Base-by-base conservation (phyloP, 2,329 filamentous ascomycete genomes). In the Beauveria brongniartii region DNA sequence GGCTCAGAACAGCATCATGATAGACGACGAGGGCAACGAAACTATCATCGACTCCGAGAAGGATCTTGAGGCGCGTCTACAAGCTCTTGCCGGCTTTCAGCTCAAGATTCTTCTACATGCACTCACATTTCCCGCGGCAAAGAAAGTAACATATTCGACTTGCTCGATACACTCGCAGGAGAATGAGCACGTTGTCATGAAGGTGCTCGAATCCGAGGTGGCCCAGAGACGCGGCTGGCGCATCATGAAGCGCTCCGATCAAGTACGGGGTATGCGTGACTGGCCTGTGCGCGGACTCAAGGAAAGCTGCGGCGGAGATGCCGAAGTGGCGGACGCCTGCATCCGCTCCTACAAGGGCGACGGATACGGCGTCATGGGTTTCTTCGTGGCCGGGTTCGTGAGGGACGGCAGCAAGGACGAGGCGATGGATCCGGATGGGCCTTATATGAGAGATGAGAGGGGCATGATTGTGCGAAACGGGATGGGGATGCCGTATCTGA, bases 321-420 rank as follows among this genome's bases (percentile, higher is more conserved):
- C 78, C 46, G 73, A 78, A 3, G 71, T 90, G 1, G 83, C 86
- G 6, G 87, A 93, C 28, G 89, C 82, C 3, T 96, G 92, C 69
- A 88, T 97, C 61, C 80, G 93, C 62, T 90, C 91, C 37, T 87
- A 89, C 72, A 90, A 92, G 67, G 89, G 85, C 28, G 91, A 93
- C 66, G 87, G 86, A 10, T 84, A 89, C 64, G 91, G 92, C 0
- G 90, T 92, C 1, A 96, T 97, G 83, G 93, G 94, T 0, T 97
- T 99, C 74, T 99, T 99, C 68, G 90, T 97, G 22, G 91, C 86
- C n/a, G 91, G 82, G 0, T 96, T 99, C 73, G 82, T 91, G 3
- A 70, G 72, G 46, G 61, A 63, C n/a, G 65, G 48, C 9, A 62
- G 44, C 46, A 63, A 64, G 40, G 69, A 68, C 28, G 61, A 55